These are phyloP conservation scores for Leishmania tarentolae DNA, from an alignment of 208 protist genomes.

Conservation along the genomic window DNA sequence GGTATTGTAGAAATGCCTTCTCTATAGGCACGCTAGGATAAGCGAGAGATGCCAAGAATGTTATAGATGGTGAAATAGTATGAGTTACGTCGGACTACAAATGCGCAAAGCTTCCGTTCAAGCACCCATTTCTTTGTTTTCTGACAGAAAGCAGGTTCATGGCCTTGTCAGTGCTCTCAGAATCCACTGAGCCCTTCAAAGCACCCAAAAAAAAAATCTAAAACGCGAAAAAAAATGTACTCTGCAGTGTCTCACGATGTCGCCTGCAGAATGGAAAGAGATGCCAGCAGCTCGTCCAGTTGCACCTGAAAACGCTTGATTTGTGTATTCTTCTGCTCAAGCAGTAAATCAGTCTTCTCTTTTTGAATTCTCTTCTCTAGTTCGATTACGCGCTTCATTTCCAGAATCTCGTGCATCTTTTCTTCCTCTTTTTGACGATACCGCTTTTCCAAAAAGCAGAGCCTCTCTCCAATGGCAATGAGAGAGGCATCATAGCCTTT, in stretches of 20 bases:
- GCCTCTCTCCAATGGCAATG: conserved; percentile 52
- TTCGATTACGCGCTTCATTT: conserved; percentile 63
- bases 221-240: conserved; percentile 8
- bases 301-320: conserved; percentile 73
- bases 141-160: not conserved
- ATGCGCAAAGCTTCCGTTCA: not conserved
- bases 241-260: conserved; percentile 10
- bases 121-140: not conserved
- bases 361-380: conserved; percentile 60
- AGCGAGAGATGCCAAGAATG: not conserved
- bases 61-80: not conserved
- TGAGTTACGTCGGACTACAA: not conserved
- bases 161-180: not conserved
- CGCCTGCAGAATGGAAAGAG: conserved; percentile 30
- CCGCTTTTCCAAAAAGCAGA: conserved; percentile 65
- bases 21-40: not conserved
- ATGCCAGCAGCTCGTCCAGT: conserved; percentile 69
- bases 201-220: conserved; percentile 5
- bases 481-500: conserved; percentile 47
- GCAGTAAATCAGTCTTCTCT: conserved; percentile 64
- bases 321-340: conserved; percentile 86
- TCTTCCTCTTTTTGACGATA: conserved; percentile 69
- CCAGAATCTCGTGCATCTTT: conserved; percentile 45
- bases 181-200: no score
- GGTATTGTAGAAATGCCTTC: not conserved